phyloP scores from a whole-genome alignment of 805 yeast species.

The Saturnispora hagleri region DNA sequence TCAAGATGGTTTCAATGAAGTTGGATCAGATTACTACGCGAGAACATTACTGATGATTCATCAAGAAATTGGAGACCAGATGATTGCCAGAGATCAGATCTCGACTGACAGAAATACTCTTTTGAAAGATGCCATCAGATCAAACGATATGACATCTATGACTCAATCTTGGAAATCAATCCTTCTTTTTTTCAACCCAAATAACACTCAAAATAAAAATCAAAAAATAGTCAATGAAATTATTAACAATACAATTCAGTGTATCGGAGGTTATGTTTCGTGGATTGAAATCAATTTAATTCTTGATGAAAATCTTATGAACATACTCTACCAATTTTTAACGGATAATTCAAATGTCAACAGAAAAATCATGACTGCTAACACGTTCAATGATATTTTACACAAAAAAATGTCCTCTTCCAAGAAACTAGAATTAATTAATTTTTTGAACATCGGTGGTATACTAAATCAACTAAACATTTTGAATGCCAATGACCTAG shows the following conservation, averaged over 20 bases:
- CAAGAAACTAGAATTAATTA: conserved; percentile 55
- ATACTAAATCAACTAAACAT: conserved; percentile 33
- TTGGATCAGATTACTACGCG: conserved; percentile 61
- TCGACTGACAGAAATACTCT: conserved; percentile 54
- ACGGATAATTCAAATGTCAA: conserved; percentile 24
- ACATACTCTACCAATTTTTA: conserved; percentile 50
- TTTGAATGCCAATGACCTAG: conserved; percentile 36
- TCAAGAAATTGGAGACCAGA: conserved; percentile 87
- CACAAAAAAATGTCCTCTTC: conserved; percentile 49
- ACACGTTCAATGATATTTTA: conserved; percentile 43
- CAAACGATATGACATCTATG: conserved; percentile 59
- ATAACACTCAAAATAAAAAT: conserved; percentile 16
- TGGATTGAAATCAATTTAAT: conserved; percentile 86
- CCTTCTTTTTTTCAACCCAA: conserved; percentile 30
- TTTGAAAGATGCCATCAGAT: conserved; percentile 77
- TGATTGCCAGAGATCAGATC: conserved; percentile 60
- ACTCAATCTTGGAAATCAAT: conserved; percentile 61
- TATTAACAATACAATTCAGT: conserved; percentile 47
- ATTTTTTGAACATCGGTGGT: conserved; percentile 56
- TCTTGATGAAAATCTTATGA: conserved; percentile 49
- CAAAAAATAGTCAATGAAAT: conserved; percentile 32
- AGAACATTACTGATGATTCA: conserved; percentile 71
- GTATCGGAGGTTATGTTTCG: conserved; percentile 77
- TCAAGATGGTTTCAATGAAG: conserved; percentile 26
- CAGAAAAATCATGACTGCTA: conserved; percentile 50